Evolutionary conservation across 176 grass and related monocot species (phyloP), one percentile per base, ranked within the genome.

Genomic region (Miscanthus lutarioriparius): DNA sequence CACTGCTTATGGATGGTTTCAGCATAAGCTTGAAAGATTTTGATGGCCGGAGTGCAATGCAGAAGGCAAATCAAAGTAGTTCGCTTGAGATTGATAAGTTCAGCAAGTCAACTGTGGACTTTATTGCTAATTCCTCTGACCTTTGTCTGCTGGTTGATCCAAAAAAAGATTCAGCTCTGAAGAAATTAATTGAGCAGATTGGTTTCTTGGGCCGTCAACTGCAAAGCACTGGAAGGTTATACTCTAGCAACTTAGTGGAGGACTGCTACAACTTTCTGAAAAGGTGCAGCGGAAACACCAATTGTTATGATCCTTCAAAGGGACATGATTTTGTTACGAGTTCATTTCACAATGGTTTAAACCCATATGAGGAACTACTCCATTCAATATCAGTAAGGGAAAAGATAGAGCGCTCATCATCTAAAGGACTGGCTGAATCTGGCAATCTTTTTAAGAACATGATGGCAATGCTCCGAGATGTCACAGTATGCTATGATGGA

Each of bases 381-480:
- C 92, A 94, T 75, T 75, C 89, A 15, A 91, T 91, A 80, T 87
- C 80, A 45, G 85, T 51, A 67, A 91, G 92, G 82, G 92, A 91
- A 83, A 87, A 74, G 16, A 91, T 87, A 13, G 69, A 85, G 28
- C 70, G 59, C 1, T 67, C 86, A 56, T 89, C 92, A 32, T 89
- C 92, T 49, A 89, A 80, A 84, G 89, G 83, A 32, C 84, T 94
- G 49, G 90, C 65, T 6, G 92, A 94, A 80, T 61, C 92, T 40
- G 89, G 89, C 7, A 80, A 17, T 49, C 89, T 91, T 41, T 91
- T 91, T 71, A 94, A 94, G 75, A 89, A 91, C 49, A 81, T 94
- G 80, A 94, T 94, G 92, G 86, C 89, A 70, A 87, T 89, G 72
- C 86, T 94, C 19, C 86, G 92, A 39, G 92, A 94, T 91, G 86